Conservation (phyloP, 345 rosid species). For the Gossypium mustelinum region DNA sequence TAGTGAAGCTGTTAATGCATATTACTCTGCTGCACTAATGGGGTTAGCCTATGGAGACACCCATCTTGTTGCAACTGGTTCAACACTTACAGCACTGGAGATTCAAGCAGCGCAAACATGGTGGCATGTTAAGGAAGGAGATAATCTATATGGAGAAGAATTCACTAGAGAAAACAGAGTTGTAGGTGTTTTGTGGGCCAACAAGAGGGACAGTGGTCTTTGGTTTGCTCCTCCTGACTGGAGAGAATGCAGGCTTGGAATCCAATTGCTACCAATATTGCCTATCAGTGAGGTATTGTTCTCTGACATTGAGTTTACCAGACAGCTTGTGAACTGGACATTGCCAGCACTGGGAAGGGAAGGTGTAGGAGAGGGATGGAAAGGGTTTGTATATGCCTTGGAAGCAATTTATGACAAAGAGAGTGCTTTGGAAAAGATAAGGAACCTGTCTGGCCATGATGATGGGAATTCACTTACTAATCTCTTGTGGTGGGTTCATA, state of each 20-base stretch:
- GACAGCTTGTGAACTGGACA: conserved; percentile 79
- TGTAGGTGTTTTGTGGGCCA: conserved; percentile 85
- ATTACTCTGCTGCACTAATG: conserved; percentile 86
- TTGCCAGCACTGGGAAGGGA: conserved; percentile 62
- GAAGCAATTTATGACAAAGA: conserved; percentile 66
- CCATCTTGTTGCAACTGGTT: conserved; percentile 60
- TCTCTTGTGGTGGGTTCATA: conserved; percentile 90
- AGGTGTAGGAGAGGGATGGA: conserved; percentile 88
- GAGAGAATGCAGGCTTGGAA: conserved; percentile 83
- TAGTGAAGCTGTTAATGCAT: conserved; percentile 86
- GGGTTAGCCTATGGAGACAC: conserved; percentile 93
- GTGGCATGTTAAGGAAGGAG: conserved; percentile 84
- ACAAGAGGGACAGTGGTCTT: conserved; percentile 81
- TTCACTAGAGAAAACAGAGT: conserved; percentile 74
- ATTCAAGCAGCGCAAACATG: conserved; percentile 83
- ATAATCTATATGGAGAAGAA: conserved; percentile 45
- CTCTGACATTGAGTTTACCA: conserved; percentile 51
- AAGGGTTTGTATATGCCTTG: conserved; percentile 80
- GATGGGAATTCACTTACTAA: conserved; percentile 80
- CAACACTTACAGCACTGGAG: conserved; percentile 67
- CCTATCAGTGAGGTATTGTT: conserved; percentile 71
- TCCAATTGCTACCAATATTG: conserved; percentile 69
- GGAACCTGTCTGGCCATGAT: conserved; percentile 48
- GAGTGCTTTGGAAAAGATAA: conserved; percentile 58
- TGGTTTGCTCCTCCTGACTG: conserved; percentile 86